These are phyloP conservation scores for Cytospora leucostoma DNA, from an alignment of 2,329 filamentous ascomycete species.

Conservation along the genomic window DNA sequence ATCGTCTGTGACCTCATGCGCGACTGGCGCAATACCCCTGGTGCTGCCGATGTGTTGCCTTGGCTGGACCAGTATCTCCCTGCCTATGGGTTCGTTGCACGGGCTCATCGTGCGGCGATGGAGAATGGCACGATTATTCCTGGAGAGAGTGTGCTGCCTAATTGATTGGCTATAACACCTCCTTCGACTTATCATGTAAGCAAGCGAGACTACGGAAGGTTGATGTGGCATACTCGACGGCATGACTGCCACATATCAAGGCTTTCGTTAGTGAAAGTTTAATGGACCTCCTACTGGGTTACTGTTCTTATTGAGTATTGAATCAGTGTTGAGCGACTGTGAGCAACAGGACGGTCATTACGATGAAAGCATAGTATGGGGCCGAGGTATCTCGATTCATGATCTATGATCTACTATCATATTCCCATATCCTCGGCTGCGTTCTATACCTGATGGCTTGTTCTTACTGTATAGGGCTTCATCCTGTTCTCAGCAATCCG, in stretches of 20 bases:
- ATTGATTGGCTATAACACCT: constrained; percentile 5
- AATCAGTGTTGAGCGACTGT: not conserved
- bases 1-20: constrained; percentile 71
- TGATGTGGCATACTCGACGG: not conserved
- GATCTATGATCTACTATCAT: not conserved
- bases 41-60: constrained; percentile 59
- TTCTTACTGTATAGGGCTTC: not conserved
- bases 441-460: not conserved
- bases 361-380: not conserved
- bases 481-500: constrained; percentile 2
- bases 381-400: not conserved
- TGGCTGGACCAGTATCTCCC: constrained; percentile 67
- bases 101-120: constrained; percentile 62
- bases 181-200: not conserved
- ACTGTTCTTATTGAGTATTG: not conserved
- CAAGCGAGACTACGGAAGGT: not conserved
- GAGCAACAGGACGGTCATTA: not conserved
- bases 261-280: not conserved
- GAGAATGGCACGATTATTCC: constrained; percentile 59
- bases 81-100: constrained; percentile 63
- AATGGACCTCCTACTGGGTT: not conserved
- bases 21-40: constrained; percentile 63
- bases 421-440: not conserved
- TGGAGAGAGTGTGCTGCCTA: constrained; percentile 47
- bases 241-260: too few species aligned